These are phyloP conservation scores for bread wheat (Triticum aestivum) DNA, from an alignment of 176 grass and related monocot species.

Conservation along the genomic window IWGSC_CS_RefSeq_v2.1 NC_057796.1:90261361-90261860, in stretches of 20 bases:
- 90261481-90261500: constrained; percentile 31
- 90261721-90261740: too few relatives aligned
- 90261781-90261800: too few relatives aligned
- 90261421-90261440: background rate
- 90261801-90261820: too few relatives aligned
- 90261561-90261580: background rate
- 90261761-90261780: too few relatives aligned
- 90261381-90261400: background rate
- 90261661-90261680: too few relatives aligned
- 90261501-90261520: background rate
- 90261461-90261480: background rate
- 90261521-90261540: background rate
- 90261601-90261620: background rate
- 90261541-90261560: background rate
- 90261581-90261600: background rate
- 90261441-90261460: background rate
- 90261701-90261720: too few relatives aligned
- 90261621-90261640: too few relatives aligned
- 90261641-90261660: too few relatives aligned
- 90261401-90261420: background rate
- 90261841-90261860: too few relatives aligned
- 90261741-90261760: too few relatives aligned
- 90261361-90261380: background rate
- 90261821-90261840: too few relatives aligned
- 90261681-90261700: too few relatives aligned